Evolutionary conservation across 2,329 filamentous ascomycete species (phyloP).

Genomic region (Colletotrichum shisoi): DNA sequence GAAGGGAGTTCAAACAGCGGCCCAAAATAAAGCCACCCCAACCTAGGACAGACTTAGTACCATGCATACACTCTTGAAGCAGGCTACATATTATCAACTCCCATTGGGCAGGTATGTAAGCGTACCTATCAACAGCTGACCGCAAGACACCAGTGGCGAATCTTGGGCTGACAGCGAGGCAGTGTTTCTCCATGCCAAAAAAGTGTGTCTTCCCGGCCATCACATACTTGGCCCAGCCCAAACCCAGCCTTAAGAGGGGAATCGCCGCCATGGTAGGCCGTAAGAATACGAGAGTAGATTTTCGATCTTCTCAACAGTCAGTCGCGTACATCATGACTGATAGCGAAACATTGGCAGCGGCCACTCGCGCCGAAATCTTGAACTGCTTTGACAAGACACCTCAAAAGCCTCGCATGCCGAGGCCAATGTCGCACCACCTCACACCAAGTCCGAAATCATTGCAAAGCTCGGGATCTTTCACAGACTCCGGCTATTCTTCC

Average conservation of each 20-base stretch:
- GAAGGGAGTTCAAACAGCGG: too few species aligned
- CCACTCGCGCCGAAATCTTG: background rate
- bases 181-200: too few species aligned
- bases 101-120: too few species aligned
- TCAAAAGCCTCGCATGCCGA: background rate
- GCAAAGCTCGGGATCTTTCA: background rate
- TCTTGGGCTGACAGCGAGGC: too few species aligned
- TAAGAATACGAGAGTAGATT: background rate
- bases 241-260: background rate
- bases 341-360: background rate
- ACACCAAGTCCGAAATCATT: background rate
- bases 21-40: too few species aligned
- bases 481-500: background rate
- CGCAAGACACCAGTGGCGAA: too few species aligned
- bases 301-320: background rate
- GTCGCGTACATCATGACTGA: background rate
- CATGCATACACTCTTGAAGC: too few species aligned
- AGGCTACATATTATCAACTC: too few species aligned
- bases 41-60: too few species aligned
- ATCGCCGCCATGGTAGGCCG: background rate
- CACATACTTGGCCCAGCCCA: background rate
- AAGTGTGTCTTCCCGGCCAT: too few species aligned
- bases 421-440: background rate
- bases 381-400: background rate
- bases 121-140: too few species aligned